Evolutionary conservation across 2,329 filamentous ascomycete species (phyloP).

Genomic region (Penicillium verrucosum): DNA sequence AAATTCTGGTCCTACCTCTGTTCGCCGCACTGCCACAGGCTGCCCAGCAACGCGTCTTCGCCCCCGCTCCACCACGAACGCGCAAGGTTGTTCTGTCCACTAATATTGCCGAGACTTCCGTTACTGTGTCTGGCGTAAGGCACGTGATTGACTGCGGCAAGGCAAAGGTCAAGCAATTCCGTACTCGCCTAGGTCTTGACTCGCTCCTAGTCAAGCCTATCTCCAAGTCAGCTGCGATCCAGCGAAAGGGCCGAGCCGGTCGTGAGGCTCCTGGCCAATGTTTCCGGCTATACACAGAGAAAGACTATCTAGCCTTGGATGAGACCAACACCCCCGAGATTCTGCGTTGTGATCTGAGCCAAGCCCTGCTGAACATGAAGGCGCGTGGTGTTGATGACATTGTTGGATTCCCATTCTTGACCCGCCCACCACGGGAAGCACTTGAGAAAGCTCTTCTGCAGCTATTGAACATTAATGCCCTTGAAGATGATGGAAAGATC

Average conservation of each 20-base stretch:
- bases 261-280: conserved; percentile 90
- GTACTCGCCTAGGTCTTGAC: conserved; percentile 78
- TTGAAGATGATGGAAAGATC: conserved; percentile 69
- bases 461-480: conserved; percentile 72
- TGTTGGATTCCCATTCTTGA: conserved; percentile 78
- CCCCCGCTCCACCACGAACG: conserved; percentile 68
- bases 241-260: conserved; percentile 86
- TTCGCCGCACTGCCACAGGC: conserved; percentile 87
- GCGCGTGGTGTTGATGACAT: conserved; percentile 82
- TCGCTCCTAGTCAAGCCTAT: conserved; percentile 87
- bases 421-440: conserved; percentile 71
- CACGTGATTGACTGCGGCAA: conserved; percentile 93
- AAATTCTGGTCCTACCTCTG: conserved; percentile 68
- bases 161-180: conserved; percentile 89
- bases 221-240: conserved; percentile 88
- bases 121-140: conserved; percentile 89
- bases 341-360: conserved; percentile 79
- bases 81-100: conserved; percentile 90
- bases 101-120: conserved; percentile 97
- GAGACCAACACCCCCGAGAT: conserved; percentile 84
- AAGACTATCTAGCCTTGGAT: conserved; percentile 66
- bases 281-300: conserved; percentile 81
- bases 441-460: conserved; percentile 80
- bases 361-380: conserved; percentile 88
- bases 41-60: conserved; percentile 82